Percentiles rank a stretch among this genome's conserved stretches.
phyloP scores from a whole-genome alignment of 257 asterid genomes.

The Striga asiatica region DNA sequence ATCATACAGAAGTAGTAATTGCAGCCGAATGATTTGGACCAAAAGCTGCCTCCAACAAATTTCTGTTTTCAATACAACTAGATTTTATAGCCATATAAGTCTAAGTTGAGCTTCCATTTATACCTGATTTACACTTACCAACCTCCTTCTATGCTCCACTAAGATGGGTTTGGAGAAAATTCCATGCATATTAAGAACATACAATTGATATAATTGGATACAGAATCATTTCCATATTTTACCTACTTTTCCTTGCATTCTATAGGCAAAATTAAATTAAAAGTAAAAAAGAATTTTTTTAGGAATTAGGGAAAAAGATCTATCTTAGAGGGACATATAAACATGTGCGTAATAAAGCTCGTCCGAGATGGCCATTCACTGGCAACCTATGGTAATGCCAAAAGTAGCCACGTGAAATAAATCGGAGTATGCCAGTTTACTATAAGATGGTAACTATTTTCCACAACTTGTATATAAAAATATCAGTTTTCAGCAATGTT shows the following conservation, averaged over 20 bases:
- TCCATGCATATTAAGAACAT: neutral
- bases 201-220: neutral
- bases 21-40: neutral
- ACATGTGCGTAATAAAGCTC: neutral
- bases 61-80: neutral
- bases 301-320: neutral
- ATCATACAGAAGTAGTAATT: neutral
- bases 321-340: neutral
- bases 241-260: neutral
- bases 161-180: neutral
- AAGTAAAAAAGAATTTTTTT: neutral
- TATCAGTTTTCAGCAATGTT: too few species aligned
- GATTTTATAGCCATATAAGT: neutral
- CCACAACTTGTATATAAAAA: too few species aligned
- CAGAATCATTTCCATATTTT: neutral
- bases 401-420: neutral
- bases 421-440: neutral
- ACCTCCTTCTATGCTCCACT: neutral
- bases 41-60: neutral
- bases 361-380: neutral
- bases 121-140: neutral
- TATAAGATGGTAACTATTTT: neutral
- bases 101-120: neutral
- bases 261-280: neutral
- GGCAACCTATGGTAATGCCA: neutral